Conservation (phyloP, 2,329 filamentous ascomycete species). For the Cytospora chrysosperma region DNA sequence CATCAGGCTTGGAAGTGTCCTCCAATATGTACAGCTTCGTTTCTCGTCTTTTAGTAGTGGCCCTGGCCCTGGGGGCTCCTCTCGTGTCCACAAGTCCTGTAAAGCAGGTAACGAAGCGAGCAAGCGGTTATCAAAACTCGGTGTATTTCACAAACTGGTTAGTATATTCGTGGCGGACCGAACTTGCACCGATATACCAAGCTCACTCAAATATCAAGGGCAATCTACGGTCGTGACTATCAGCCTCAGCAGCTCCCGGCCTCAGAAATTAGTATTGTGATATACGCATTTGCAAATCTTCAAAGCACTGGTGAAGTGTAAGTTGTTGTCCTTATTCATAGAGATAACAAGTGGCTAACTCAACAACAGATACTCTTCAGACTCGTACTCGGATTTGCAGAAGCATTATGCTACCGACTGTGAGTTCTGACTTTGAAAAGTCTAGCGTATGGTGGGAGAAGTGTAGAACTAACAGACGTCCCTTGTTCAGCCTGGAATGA, state of each 20-base stretch:
- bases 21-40: constrained; percentile 4
- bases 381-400: constrained; percentile 68
- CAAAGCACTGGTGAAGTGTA: constrained; percentile 69
- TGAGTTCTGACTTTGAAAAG: constrained; percentile 35
- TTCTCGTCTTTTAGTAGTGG: background rate
- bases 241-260: constrained; percentile 69
- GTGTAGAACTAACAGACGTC: background rate
- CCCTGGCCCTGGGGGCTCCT: background rate
- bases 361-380: constrained; percentile 60
- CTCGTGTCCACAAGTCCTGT: constrained; percentile 9
- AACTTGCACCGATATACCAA: background rate
- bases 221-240: constrained; percentile 72
- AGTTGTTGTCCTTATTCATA: constrained; percentile 27
- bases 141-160: constrained; percentile 53
- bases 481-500: constrained; percentile 60
- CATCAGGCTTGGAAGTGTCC: background rate
- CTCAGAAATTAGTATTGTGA: constrained; percentile 70
- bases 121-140: constrained; percentile 41
- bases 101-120: constrained; percentile 2
- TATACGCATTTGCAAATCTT: constrained; percentile 81
- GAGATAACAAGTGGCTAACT: background rate
- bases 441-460: background rate
- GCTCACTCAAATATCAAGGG: constrained; percentile 45
- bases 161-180: constrained; percentile 14
- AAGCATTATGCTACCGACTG: constrained; percentile 72